Base-by-base conservation (phyloP, 257 asterid genomes). In the Solanum piurae region DNA sequence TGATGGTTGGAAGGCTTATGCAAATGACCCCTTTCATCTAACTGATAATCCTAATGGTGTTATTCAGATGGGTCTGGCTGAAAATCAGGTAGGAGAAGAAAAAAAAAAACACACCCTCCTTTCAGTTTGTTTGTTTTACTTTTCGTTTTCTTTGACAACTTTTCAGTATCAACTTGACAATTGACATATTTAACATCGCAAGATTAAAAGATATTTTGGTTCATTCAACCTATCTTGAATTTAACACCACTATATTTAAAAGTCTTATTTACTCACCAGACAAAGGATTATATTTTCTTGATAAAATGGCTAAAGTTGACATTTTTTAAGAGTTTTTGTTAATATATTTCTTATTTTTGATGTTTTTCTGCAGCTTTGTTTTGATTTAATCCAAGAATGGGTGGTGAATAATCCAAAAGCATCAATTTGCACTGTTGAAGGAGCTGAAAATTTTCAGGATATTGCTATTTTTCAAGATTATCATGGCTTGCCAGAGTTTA, bases 401-500 rank as follows among this genome's bases (percentile, higher is more conserved):
- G 87, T 93, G 21, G 20, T 49, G 40, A 88, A 89, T 79, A 93
- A 94, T 84, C 98, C 93, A 18, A 90, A 88, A 83, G 93, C 96
- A 34, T 94, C 98, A 31, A 93, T 94, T 58, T 94, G 98, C 90
- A 94, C 94, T 1, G 40, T 89, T 33, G 90, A 93, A 87, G 98
- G 98, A 44, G 90, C 91, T 11, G 36, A 85, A 27, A 92, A 87
- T 16, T 94, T 94, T 89, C 91, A 90, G 80, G 95, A 94, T 20
- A 90, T 91, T 79, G 98, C 96, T 21, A 89, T 92, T 86, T 94
- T 55, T 90, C 98, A 94, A 85, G 98, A 94, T 60, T 94, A 94
- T 88, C 95, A 94, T 88, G 98, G 98, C 91, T 88, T 95, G 89
- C 95, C 95, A 4, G 92, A 92, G 87, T 96, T 96, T 91, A 92